phyloP scores from a whole-genome alignment of 192 early-diverging fungal species.

The Coemansia nantahalensis region DNA sequence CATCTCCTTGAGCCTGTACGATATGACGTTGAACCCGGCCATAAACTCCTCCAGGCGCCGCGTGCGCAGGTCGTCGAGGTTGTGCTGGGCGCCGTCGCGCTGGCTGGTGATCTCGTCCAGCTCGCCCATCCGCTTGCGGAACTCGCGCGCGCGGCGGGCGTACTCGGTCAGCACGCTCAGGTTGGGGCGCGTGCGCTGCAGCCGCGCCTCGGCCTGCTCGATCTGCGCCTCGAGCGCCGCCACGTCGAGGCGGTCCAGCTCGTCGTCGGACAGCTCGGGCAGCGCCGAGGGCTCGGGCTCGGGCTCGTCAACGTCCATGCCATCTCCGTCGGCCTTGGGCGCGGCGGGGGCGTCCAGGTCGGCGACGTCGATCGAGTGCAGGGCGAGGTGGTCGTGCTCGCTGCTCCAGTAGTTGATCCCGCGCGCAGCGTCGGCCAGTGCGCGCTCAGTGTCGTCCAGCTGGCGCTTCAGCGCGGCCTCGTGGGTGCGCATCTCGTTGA shows the following conservation, averaged over 20 bases:
- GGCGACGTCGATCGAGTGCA: constrained; percentile 50
- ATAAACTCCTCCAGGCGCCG: constrained; percentile 89
- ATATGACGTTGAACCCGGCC: constrained; percentile 91
- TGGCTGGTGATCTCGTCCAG: constrained; percentile 69
- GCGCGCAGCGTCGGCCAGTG: constrained; percentile 52
- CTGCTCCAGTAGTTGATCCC: constrained; percentile 55
- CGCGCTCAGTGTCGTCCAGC: constrained; percentile 64
- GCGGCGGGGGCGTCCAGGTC: constrained; percentile 3
- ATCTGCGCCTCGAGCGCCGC: constrained; percentile 69
- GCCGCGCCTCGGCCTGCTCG: constrained; percentile 64
- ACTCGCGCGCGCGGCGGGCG: constrained; percentile 73
- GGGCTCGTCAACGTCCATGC: constrained; percentile 37
- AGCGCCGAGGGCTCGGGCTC: constrained; percentile 33
- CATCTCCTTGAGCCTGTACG: constrained; percentile 97
- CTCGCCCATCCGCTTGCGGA: constrained; percentile 65
- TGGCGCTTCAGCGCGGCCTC: constrained; percentile 68
- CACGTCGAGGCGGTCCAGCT: constrained; percentile 65
- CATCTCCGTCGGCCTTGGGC: constrained; percentile 46
- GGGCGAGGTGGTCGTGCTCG: constrained; percentile 57
- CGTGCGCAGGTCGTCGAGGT: constrained; percentile 75
- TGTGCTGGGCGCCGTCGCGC: constrained; percentile 71
- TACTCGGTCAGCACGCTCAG: constrained; percentile 88
- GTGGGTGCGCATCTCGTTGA: constrained; percentile 64
- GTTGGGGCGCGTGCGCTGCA: constrained; percentile 66
- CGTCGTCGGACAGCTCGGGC: constrained; percentile 57